These are phyloP conservation scores for Amanita molliuscula DNA, from an alignment of 768 basidiomycete species.

Conservation along the genomic window DNA sequence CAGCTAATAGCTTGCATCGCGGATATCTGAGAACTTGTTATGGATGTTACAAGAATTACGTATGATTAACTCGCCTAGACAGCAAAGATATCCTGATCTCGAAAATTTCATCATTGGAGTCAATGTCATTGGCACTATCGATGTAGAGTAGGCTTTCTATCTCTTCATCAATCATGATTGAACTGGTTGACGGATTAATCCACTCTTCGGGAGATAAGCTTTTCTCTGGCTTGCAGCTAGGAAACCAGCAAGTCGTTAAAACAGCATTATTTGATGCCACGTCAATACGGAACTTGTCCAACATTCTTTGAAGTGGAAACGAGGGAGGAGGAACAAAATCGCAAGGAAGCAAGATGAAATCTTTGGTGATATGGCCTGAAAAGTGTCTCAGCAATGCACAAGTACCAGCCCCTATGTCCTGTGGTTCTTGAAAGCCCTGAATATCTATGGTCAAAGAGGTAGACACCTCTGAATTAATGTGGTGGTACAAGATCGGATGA, in stretches of 20 bases:
- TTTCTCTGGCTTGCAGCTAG: slow-evolving; percentile 41
- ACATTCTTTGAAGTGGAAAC: slow-evolving; percentile 55
- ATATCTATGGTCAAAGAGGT: slow-evolving; percentile 66
- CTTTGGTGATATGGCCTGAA: slow-evolving; percentile 62
- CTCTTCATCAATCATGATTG: slow-evolving; percentile 61
- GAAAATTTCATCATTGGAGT: slow-evolving; percentile 60
- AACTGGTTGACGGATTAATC: slow-evolving; percentile 35
- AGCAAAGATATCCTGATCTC: slow-evolving; percentile 70
- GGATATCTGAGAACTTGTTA: slow-evolving; percentile 45
- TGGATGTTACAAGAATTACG: background rate
- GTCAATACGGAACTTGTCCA: slow-evolving; percentile 79
- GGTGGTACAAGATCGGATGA: slow-evolving; percentile 67
- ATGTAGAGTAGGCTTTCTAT: slow-evolving; percentile 62
- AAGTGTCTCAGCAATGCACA: slow-evolving; percentile 72
- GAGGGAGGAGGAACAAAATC: slow-evolving; percentile 78
- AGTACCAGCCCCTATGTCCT: slow-evolving; percentile 56
- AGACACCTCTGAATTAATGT: slow-evolving; percentile 71
- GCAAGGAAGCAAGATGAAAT: slow-evolving; percentile 86
- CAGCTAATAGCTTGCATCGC: slow-evolving; percentile 53
- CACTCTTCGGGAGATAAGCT: slow-evolving; percentile 53
- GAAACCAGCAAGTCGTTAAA: slow-evolving; percentile 60
- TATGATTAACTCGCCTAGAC: slow-evolving; percentile 34
- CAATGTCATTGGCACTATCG: slow-evolving; percentile 59
- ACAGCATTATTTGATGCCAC: slow-evolving; percentile 51
- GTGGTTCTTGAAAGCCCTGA: slow-evolving; percentile 71